These are phyloP conservation scores for Coemansia furcata DNA, from an alignment of 192 early-diverging fungal species.

Conservation along the genomic window DNA sequence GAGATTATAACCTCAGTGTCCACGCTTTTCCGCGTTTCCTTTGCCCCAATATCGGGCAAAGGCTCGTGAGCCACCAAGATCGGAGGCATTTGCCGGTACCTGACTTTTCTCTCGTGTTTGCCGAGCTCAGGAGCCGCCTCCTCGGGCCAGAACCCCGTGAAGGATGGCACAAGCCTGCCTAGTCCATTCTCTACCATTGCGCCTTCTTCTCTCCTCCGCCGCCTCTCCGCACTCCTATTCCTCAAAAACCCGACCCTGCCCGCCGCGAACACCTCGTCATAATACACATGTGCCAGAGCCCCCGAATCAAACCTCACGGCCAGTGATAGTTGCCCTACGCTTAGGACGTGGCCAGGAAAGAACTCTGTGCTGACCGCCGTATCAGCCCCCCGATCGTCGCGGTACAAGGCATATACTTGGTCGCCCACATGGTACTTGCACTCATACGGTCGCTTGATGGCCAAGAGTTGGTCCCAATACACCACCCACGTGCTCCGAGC, in stretches of 20 bases:
- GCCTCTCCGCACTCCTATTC: constrained; percentile 27
- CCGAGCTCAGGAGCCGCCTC: constrained; percentile 23
- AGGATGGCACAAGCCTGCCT: constrained; percentile 32
- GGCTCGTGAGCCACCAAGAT: constrained; percentile 13
- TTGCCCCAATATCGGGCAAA: neutral
- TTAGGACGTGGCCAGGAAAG: constrained; percentile 31
- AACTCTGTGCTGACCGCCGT: constrained; percentile 44
- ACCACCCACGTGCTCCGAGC: constrained; percentile 33
- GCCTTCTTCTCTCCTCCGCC: neutral
- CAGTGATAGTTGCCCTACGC: constrained; percentile 20
- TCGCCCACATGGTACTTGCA: constrained; percentile 34
- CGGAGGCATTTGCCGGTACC: constrained; percentile 34
- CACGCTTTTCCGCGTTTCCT: neutral
- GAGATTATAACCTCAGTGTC: neutral
- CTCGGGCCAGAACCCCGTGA: constrained; percentile 47
- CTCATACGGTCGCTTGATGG: constrained; percentile 39
- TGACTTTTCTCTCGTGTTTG: constrained; percentile 29
- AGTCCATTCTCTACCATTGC: constrained; percentile 19
- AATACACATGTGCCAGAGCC: constrained; percentile 39
- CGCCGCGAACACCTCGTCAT: constrained; percentile 49
- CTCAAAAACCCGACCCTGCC: constrained; percentile 46
- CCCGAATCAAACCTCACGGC: constrained; percentile 28
- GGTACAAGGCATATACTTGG: constrained; percentile 48
- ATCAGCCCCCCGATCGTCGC: constrained; percentile 26
- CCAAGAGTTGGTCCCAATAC: constrained; percentile 46